phyloP scores from a whole-genome alignment of 352 stramenopile species.

The Thraustochytrium striatum region DNA sequence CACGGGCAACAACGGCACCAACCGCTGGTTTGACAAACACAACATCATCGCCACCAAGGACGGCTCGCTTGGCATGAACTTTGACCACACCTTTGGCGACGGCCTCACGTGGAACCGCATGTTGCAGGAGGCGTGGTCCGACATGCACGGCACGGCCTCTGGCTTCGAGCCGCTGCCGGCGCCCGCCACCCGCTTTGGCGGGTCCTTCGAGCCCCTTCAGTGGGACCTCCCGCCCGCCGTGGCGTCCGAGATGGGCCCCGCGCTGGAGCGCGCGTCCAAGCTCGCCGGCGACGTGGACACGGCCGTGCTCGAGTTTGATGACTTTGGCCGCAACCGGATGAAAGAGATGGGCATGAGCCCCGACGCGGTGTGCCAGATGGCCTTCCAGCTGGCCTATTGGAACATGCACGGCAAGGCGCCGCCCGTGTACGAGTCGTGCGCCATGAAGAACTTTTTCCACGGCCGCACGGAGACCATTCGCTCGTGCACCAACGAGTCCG shows the following conservation, averaged over 20 bases:
- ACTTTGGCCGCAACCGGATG: conserved; percentile 82
- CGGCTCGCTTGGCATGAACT: conserved; percentile 82
- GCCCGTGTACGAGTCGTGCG: conserved; percentile 90
- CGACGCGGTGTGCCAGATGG: conserved; percentile 95
- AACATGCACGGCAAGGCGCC: conserved; percentile 85
- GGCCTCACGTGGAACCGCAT: conserved; percentile 85
- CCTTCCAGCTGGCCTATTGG: conserved; percentile 92
- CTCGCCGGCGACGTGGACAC: conserved; percentile 85
- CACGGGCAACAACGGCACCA: conserved; percentile 67
- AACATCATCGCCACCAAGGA: conserved; percentile 75
- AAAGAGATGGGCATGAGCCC: conserved; percentile 90
- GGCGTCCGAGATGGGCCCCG: conserved; percentile 76
- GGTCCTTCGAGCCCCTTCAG: conserved; percentile 25
- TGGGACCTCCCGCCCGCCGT: conserved; percentile 55
- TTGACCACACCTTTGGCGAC: conserved; percentile 87
- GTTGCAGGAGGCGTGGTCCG: conserved; percentile 81
- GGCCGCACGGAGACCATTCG: conserved; percentile 72
- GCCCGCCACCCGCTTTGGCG: conserved; percentile 4
- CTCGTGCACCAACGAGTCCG: conserved; percentile 78
- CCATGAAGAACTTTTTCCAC: conserved; percentile 92
- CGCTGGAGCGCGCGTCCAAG: background rate
- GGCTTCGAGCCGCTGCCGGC: background rate
- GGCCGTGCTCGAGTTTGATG: conserved; percentile 78
- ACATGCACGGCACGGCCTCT: conserved; percentile 67
- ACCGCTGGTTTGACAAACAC: conserved; percentile 88